Percentiles rank a stretch among this genome's conserved stretches.
Evolutionary conservation across 2,329 filamentous ascomycete species (phyloP).

Genomic region (Alternaria sp.): DNA sequence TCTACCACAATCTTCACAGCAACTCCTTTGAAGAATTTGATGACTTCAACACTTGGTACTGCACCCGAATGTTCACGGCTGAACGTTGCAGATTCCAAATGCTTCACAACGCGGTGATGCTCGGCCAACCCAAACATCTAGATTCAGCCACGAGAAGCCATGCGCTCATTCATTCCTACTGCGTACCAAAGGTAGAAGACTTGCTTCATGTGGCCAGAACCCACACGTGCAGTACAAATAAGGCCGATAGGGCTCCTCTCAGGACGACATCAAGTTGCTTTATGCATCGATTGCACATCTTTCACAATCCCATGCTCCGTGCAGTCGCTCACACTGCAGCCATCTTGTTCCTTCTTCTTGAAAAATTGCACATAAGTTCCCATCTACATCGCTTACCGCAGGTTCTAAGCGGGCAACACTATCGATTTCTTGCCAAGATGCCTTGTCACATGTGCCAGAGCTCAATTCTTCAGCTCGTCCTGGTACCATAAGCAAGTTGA

Average conservation of each 20-base stretch:
- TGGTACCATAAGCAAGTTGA: background rate
- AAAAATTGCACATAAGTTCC: background rate
- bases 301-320: background rate
- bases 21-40: background rate
- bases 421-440: background rate
- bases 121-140: background rate
- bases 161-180: background rate
- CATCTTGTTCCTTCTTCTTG: background rate
- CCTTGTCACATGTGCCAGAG: background rate
- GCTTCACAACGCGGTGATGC: background rate
- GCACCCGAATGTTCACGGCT: background rate
- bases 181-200: background rate
- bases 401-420: background rate
- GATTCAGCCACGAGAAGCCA: constrained; percentile 1
- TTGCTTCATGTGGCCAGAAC: background rate
- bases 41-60: background rate
- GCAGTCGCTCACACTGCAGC: background rate
- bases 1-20: background rate
- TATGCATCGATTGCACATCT: background rate
- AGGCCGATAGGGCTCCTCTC: background rate
- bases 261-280: background rate
- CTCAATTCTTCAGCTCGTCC: background rate
- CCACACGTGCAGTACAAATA: background rate
- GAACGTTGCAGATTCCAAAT: background rate
- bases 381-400: background rate